Conservation (phyloP, 73 alveolate genomes). For the Uronychia setigera region DNA sequence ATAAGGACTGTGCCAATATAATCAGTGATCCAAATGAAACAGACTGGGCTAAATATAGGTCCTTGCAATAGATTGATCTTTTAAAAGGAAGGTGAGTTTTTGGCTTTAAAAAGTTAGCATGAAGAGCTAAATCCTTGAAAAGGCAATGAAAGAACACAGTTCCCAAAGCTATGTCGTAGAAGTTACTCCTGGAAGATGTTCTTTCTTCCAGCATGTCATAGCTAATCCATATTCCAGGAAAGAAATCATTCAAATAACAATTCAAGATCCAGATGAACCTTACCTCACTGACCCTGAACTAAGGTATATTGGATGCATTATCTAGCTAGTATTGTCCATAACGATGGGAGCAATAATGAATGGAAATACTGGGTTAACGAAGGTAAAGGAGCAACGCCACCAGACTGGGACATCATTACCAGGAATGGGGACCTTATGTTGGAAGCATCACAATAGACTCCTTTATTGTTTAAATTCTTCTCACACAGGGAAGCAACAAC, state of each 20-base stretch:
- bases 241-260: slow-evolving; percentile 24
- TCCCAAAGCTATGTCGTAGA: slow-evolving; percentile 20
- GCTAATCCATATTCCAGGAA: slow-evolving; percentile 33
- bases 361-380: slow-evolving; percentile 68
- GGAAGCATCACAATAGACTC: slow-evolving; percentile 48
- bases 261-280: slow-evolving; percentile 57
- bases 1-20: not conserved
- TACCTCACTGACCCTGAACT: not conserved
- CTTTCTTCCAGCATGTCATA: slow-evolving; percentile 33
- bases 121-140: slow-evolving; percentile 26
- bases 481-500: slow-evolving; percentile 42
- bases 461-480: slow-evolving; percentile 59
- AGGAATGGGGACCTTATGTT: slow-evolving; percentile 36
- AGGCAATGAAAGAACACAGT: slow-evolving; percentile 40
- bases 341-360: slow-evolving; percentile 37
- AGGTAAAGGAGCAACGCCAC: slow-evolving; percentile 58
- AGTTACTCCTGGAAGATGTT: slow-evolving; percentile 50
- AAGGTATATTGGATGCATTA: not conserved
- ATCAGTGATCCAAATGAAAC: slow-evolving; percentile 34
- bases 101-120: not conserved
- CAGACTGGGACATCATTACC: slow-evolving; percentile 63
- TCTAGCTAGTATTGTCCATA: slow-evolving; percentile 25
- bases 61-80: slow-evolving; percentile 40
- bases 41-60: slow-evolving; percentile 50
- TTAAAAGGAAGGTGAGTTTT: slow-evolving; percentile 27